These are phyloP conservation scores for Bjerkandera adusta DNA, from an alignment of 1,284 basidiomycete genomes.

Conservation along the genomic window DNA sequence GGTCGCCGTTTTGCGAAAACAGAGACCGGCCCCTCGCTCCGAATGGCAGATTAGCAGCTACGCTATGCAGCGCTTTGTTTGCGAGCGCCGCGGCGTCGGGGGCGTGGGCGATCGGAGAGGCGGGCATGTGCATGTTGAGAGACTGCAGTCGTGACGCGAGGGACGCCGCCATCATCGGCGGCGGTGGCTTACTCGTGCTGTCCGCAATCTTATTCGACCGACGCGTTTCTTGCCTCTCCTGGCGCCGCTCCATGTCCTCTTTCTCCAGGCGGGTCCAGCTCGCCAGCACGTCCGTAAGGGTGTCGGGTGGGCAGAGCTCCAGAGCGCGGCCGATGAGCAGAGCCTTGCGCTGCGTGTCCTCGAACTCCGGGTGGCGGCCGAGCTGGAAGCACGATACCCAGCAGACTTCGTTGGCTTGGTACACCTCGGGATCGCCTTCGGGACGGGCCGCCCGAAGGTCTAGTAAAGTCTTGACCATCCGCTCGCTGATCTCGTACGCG, in stretches of 20 bases:
- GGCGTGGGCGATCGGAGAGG: constrained; percentile 60
- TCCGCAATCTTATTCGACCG: constrained; percentile 15
- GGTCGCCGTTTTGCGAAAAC: constrained; percentile 39
- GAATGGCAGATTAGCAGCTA: constrained; percentile 79
- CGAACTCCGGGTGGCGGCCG: constrained; percentile 75
- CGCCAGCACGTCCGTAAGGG: constrained; percentile 68
- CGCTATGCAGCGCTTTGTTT: constrained; percentile 67
- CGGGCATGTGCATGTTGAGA: constrained; percentile 48
- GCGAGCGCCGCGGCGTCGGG: constrained; percentile 75
- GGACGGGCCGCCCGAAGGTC: constrained; percentile 38
- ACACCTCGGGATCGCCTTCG: constrained; percentile 43
- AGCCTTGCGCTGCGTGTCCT: constrained; percentile 65
- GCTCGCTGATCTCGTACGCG: constrained; percentile 69
- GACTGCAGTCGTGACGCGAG: constrained; percentile 55
- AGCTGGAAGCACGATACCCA: constrained; percentile 88
- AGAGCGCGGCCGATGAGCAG: constrained; percentile 79
- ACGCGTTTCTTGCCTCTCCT: constrained; percentile 20
- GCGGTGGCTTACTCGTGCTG: constrained; percentile 2
- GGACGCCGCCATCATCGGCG: constrained; percentile 39
- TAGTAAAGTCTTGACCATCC: constrained; percentile 68
- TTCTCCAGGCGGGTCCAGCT: constrained; percentile 71
- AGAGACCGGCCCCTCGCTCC: constrained; percentile 46
- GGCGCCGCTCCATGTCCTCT: constrained; percentile 53
- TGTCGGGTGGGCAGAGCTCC: constrained; percentile 83
- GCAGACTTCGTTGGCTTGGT: constrained; percentile 74